A percentile compares a stretch with the other conserved stretches of the same genome.
These are phyloP conservation scores for Dispira simplex DNA, from an alignment of 192 early-diverging fungal genomes.

Conservation along the genomic window DNA sequence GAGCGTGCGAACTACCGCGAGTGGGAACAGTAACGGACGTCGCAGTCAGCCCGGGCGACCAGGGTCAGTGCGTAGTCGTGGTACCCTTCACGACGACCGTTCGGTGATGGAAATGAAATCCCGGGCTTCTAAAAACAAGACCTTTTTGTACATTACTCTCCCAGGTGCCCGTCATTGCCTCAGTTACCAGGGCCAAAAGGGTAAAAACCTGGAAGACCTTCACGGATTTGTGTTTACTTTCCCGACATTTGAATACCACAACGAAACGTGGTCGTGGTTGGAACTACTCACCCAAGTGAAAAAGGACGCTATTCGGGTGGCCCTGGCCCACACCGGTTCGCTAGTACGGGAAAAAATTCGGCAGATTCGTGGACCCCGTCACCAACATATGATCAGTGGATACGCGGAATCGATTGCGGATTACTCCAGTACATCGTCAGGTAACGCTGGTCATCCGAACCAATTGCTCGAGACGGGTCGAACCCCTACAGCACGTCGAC, in stretches of 20 bases:
- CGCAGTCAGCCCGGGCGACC: neutral
- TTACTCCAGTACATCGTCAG: neutral
- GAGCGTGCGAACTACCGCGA: neutral
- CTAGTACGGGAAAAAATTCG: slow-evolving; percentile 31
- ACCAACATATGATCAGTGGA: neutral
- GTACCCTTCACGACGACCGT: slow-evolving; percentile 14
- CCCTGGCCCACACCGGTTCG: slow-evolving; percentile 29
- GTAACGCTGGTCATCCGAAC: neutral
- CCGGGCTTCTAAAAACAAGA: slow-evolving; percentile 67
- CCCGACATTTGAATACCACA: slow-evolving; percentile 64
- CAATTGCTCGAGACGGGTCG: no score
- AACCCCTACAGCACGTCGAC: no score
- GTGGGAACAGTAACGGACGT: neutral
- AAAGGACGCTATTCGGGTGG: slow-evolving; percentile 29
- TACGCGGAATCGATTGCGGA: slow-evolving; percentile 4
- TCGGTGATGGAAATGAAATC: slow-evolving; percentile 72
- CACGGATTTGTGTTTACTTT: slow-evolving; percentile 52
- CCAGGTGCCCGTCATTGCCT: slow-evolving; percentile 67
- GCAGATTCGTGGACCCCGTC: slow-evolving; percentile 16
- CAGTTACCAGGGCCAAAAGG: slow-evolving; percentile 71
- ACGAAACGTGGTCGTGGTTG: slow-evolving; percentile 43
- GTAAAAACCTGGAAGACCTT: slow-evolving; percentile 65
- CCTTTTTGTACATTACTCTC: slow-evolving; percentile 84
- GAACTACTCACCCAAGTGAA: slow-evolving; percentile 32
- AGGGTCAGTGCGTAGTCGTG: neutral